A percentile compares a stretch with the other conserved stretches of the same genome.
These are phyloP conservation scores for Cyberlindnera veronae DNA, from an alignment of 805 yeast species.

Conservation along the genomic window DNA sequence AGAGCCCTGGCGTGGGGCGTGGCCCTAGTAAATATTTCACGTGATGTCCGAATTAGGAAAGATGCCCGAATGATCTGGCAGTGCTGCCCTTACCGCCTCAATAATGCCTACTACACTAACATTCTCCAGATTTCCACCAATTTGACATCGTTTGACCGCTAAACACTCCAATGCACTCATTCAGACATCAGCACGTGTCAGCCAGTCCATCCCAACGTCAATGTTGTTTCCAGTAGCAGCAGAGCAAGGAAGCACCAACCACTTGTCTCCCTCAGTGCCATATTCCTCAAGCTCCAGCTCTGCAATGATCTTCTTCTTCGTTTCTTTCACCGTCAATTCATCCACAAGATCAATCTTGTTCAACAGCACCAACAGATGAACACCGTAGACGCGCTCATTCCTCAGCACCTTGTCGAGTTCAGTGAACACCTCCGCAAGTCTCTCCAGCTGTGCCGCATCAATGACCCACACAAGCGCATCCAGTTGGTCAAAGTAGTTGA, in stretches of 20 bases:
- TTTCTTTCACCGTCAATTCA: slow-evolving; percentile 23
- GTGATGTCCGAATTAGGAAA: too few species aligned
- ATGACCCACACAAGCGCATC: slow-evolving; percentile 85
- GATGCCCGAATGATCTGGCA: too few species aligned
- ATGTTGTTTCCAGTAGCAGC: slow-evolving; percentile 13
- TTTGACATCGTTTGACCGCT: too few species aligned
- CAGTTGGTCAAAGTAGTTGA: slow-evolving; percentile 71
- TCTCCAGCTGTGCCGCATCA: slow-evolving; percentile 56
- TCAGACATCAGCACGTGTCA: neutral
- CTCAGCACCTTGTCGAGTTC: slow-evolving; percentile 62
- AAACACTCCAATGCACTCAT: too few species aligned
- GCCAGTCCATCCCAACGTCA: slow-evolving; percentile 10
- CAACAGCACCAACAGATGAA: slow-evolving; percentile 61
- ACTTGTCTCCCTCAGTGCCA: slow-evolving; percentile 14
- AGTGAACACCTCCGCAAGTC: slow-evolving; percentile 59
- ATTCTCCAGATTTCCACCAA: too few species aligned
- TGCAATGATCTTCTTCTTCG: slow-evolving; percentile 7
- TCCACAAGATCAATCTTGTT: slow-evolving; percentile 69
- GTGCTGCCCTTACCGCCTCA: too few species aligned
- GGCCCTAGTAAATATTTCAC: too few species aligned
- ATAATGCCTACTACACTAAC: too few species aligned
- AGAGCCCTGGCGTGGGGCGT: too few species aligned
- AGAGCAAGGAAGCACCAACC: slow-evolving; percentile 14
- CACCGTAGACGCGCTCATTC: slow-evolving; percentile 61
- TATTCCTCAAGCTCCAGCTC: slow-evolving; percentile 12